Base-by-base conservation (phyloP, 2,329 filamentous ascomycete genomes). In the Penicillium digitatum region DNA sequence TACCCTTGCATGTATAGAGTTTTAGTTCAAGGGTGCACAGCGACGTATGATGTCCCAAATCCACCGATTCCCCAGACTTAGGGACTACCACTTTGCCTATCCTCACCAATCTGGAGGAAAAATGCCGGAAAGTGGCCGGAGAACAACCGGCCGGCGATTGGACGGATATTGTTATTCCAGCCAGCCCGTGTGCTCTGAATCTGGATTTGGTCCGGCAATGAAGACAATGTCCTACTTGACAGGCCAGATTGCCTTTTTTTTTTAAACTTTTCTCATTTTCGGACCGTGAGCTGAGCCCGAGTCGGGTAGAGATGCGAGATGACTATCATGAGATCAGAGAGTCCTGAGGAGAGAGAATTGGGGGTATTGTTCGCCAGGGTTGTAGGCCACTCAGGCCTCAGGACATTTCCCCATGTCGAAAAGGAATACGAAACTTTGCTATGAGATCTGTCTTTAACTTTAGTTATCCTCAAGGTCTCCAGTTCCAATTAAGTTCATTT, bases 281-380 rank as follows among this genome's bases (percentile, higher is more conserved):
- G 35, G 27, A 40, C 51, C 44, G 45, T 44, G 27, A 47, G 48
- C 43, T 52, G 39, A 47, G 22, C 52, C 47, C 46, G 40, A 54
- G 51, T 49, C 44, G 44, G 44, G 51, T 49, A 37, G 27, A 53
- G 44, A 49, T 53, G 51, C 45, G 44, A 48, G 37, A 53, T 49
- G 49, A 58, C 34, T 38, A 53, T 54, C 52, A 56, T 58, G 52
- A 53, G 52, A 48, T 55, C 52, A 52, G 31, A 50, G 31, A 27
- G 34, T 40, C n/a, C 26, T 8, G 24, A 6, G 24, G 3, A 26
- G 24, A 2, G 26, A 27, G 31, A 29, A 32, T 42, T 37, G 43
- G 29, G 51, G 35, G n/a, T n/a, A n/a, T n/a, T 48, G 34, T 48
- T 48, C 18, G 24, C 24, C n/a, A n/a, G n/a, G 34, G 16, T n/a